Conservation (phyloP, 2,329 filamentous ascomycete genomes). For the Coleophoma crateriformis region DNA sequence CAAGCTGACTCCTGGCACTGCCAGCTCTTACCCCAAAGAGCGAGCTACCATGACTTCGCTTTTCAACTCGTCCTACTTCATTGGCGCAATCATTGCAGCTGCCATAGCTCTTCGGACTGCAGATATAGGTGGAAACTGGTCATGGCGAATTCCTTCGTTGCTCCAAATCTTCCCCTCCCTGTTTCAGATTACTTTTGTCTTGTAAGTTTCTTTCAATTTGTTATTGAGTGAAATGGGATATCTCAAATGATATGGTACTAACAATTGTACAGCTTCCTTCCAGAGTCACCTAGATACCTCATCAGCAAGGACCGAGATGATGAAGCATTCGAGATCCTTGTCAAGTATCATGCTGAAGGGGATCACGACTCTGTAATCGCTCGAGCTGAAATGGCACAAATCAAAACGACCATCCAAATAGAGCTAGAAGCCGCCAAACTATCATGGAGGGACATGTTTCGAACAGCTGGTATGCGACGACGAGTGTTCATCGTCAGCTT, state of each 20-base stretch:
- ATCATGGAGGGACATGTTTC: constrained; percentile 47
- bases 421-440: constrained; percentile 47
- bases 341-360: constrained; percentile 45
- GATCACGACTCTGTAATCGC: constrained; percentile 45
- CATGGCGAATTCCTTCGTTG: constrained; percentile 34
- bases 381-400: constrained; percentile 54
- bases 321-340: constrained; percentile 50
- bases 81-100: constrained; percentile 38
- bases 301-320: constrained; percentile 52
- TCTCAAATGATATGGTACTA: too few species aligned
- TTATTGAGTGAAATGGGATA: too few species aligned
- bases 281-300: constrained; percentile 52
- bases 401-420: constrained; percentile 48
- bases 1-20: neutral
- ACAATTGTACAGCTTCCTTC: constrained; percentile 31
- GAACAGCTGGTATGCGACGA: constrained; percentile 41
- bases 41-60: constrained; percentile 45
- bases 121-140: constrained; percentile 32
- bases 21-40: constrained; percentile 40
- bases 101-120: constrained; percentile 39
- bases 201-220: constrained; percentile 9
- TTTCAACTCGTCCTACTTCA: constrained; percentile 48
- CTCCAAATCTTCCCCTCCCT: constrained; percentile 29
- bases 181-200: constrained; percentile 16
- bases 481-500: constrained; percentile 42